Conservation (phyloP, 805 yeast species). For the Priceomyces castillae region DNA sequence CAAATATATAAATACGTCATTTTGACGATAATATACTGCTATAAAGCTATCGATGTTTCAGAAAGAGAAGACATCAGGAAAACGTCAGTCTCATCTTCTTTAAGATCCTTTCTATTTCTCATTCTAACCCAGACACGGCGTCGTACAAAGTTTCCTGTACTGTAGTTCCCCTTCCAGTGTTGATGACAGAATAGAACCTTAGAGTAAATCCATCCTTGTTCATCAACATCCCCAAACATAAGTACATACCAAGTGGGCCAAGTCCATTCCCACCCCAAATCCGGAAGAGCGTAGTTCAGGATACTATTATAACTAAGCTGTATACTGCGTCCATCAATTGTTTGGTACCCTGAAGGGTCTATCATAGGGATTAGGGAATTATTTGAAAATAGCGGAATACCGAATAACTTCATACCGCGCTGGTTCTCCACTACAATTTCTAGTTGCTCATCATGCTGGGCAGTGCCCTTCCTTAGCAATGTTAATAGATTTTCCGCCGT, state of each 20-base stretch:
- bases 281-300: conserved; percentile 49
- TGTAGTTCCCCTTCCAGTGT: conserved; percentile 63
- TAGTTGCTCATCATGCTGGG: conserved; percentile 14
- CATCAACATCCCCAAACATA: conserved; percentile 71
- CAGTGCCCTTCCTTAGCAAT: neutral
- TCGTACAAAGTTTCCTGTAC: conserved; percentile 60
- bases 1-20: too few species aligned
- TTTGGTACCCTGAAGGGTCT: conserved; percentile 52
- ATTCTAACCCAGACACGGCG: conserved; percentile 61
- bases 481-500: neutral
- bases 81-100: neutral
- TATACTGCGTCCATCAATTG: conserved; percentile 39
- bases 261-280: conserved; percentile 60
- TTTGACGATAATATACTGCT: too few species aligned
- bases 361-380: conserved; percentile 46
- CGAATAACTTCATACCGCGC: conserved; percentile 51
- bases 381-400: conserved; percentile 48
- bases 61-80: too few species aligned
- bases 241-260: conserved; percentile 74
- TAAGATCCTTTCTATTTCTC: conserved; percentile 19
- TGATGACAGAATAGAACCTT: conserved; percentile 46
- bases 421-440: conserved; percentile 54
- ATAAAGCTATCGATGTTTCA: too few species aligned
- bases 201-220: conserved; percentile 81
- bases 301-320: conserved; percentile 25